A percentile compares a stretch with the other conserved stretches of the same genome.
Evolutionary conservation across 2,329 filamentous ascomycete species (phyloP).

Genomic region (Fonsecaea monophora): DNA sequence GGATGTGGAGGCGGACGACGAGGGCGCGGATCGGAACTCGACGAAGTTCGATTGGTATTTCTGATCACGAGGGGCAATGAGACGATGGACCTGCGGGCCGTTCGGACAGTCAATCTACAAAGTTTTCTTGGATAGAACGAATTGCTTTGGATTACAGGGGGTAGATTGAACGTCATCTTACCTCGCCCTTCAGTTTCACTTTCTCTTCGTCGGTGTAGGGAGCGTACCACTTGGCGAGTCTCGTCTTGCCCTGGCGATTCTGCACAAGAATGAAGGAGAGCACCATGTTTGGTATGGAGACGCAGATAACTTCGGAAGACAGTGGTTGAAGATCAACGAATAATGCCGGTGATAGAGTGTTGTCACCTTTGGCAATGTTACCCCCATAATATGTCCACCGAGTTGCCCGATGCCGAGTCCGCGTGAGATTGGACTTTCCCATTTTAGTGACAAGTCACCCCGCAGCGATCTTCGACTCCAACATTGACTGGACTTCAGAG

Average conservation of each 20-base stretch:
- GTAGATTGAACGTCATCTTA: slow-evolving; percentile 50
- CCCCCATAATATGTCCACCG: not conserved
- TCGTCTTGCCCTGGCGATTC: slow-evolving; percentile 96
- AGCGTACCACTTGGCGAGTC: slow-evolving; percentile 98
- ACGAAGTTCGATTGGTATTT: slow-evolving; percentile 99
- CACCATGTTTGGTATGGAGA: slow-evolving; percentile 54
- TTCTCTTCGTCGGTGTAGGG: slow-evolving; percentile 99
- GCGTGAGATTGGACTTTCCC: slow-evolving; percentile 4
- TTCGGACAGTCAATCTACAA: not conserved
- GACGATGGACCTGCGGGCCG: slow-evolving; percentile 79
- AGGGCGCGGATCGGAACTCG: slow-evolving; percentile 65
- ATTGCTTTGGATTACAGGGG: not conserved
- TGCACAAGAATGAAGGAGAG: slow-evolving; percentile 90
- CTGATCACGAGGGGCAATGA: slow-evolving; percentile 95
- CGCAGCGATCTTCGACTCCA: not conserved
- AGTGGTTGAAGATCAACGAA: not conserved
- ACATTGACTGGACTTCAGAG: not conserved
- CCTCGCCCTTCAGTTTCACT: slow-evolving; percentile 98
- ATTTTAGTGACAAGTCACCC: not conserved
- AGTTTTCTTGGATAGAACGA: slow-evolving; percentile 5
- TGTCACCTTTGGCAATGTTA: not conserved
- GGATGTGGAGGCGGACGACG: slow-evolving; percentile 20
- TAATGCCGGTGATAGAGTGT: not conserved
- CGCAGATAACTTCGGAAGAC: not conserved
- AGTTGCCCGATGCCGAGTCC: not conserved